Evolutionary conservation across 805 yeast species (phyloP), one percentile per base, ranked within the genome.

Genomic region (Myxozyma vanderwaltii): DNA sequence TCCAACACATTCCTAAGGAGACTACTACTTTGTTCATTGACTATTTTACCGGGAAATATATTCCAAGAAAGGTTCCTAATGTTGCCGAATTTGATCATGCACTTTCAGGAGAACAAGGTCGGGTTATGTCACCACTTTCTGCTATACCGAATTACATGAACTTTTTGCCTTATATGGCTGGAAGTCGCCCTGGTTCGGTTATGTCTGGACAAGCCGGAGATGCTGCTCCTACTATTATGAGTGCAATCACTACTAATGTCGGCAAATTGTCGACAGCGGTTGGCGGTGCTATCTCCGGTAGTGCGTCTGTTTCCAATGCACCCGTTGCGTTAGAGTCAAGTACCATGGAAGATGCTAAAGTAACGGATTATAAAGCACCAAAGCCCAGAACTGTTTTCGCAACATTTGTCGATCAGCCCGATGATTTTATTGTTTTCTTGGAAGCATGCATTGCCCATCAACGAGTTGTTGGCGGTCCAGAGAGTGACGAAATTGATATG

Each of bases 401-500:
- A 1, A 84, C 95, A 1, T 94, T 94, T 71, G 83, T 88, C n/a
- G 82, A 86, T 65, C 89, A 88, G 70, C 91, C 94, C 0, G 82
- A 85, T 68, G 94, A 91, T 69, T 92, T 94, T 78, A 94, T 91
- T 26, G 88, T 89, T 6, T 94, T 94, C 63, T 73, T 94, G 57
- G 99, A 94, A 71, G 97, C 98, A 0, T 90, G 59, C 31, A 61
- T 59, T 19, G 60, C 52, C 15, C 51, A 63, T 27, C 57, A 54
- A 19, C 48, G 56, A 17, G 47, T 45, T 10, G 88, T 85, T 68
- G 94, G 88, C 54, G 92, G 94, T 0, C 78, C 81, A 52, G 72
- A 72, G 3, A 82, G 81, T 62, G 97, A 92, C 68, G 83, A 85
- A 65, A 81, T 81, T 52, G 95, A 86, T 48, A 78, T 92, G 45